These are phyloP conservation scores for Phycomyces blakesleeanus DNA, from an alignment of 192 early-diverging fungal genomes.

Conservation along the genomic window DNA sequence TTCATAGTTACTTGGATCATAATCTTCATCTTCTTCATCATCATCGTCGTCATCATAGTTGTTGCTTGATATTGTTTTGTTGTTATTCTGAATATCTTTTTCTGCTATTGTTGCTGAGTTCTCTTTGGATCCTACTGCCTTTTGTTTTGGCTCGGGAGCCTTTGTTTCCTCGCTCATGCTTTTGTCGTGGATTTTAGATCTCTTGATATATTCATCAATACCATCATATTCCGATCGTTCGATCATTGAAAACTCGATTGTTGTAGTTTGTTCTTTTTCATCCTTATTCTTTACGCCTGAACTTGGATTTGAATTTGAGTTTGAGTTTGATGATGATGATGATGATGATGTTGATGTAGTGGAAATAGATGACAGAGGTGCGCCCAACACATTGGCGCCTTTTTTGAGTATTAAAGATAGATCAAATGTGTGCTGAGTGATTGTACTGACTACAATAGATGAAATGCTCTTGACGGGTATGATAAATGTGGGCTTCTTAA, in stretches of 20 bases:
- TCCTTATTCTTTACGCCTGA: background rate
- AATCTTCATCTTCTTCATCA: slow-evolving; percentile 24
- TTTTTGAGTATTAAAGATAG: slow-evolving; percentile 20
- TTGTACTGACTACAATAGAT: slow-evolving; percentile 27
- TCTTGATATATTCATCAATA: slow-evolving; percentile 36
- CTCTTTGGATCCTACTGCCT: slow-evolving; percentile 15
- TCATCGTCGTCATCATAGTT: background rate
- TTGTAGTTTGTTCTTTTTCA: slow-evolving; percentile 3
- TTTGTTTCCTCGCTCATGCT: slow-evolving; percentile 30
- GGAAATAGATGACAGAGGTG: background rate
- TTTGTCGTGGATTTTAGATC: slow-evolving; percentile 24
- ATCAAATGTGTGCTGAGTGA: slow-evolving; percentile 43
- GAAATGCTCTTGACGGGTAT: slow-evolving; percentile 33
- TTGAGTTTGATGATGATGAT: too few species aligned
- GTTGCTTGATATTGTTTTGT: too few species aligned
- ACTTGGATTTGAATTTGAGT: too few species aligned
- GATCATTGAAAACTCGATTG: slow-evolving; percentile 37
- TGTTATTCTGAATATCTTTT: too few species aligned
- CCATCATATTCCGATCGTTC: slow-evolving; percentile 40
- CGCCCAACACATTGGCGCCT: slow-evolving; percentile 9
- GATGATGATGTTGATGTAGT: too few species aligned
- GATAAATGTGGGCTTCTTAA: slow-evolving; percentile 52
- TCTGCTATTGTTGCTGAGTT: slow-evolving; percentile 17
- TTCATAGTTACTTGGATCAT: slow-evolving; percentile 8
- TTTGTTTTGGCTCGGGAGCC: background rate